Conservation (phyloP, 2,329 filamentous ascomycete species). For the Hypoxylon sp. region DNA sequence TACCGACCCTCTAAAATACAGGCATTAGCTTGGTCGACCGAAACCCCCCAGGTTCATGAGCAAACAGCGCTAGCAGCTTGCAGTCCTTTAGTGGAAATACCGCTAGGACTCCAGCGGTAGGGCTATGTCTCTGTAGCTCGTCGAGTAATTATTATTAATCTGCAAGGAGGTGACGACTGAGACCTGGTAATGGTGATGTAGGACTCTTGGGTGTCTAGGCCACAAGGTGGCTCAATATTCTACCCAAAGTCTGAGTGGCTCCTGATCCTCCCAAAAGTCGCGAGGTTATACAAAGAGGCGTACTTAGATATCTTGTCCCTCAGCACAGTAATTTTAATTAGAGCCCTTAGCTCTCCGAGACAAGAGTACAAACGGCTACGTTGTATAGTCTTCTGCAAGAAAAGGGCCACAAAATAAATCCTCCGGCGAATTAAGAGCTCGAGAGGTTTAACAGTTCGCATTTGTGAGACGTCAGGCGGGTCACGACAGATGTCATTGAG, state of each 20-base stretch:
- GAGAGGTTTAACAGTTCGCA: conserved; percentile 7
- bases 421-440: not conserved
- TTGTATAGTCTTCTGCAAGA: conserved; percentile 1
- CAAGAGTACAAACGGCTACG: not conserved
- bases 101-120: not conserved
- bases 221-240: not conserved
- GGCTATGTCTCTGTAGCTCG: not conserved
- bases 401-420: not conserved
- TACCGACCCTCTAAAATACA: conserved; percentile 4
- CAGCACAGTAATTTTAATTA: not conserved
- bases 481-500: conserved; percentile 39
- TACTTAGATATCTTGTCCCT: not conserved
- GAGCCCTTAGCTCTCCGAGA: not conserved
- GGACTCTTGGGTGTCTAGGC: not conserved
- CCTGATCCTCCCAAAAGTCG: not conserved
- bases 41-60: not conserved
- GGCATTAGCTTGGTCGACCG: not conserved
- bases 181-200: not conserved
- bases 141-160: not conserved
- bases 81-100: not conserved
- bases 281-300: not conserved
- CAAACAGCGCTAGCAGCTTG: conserved; percentile 5
- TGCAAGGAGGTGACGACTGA: not conserved
- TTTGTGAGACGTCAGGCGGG: conserved; percentile 26
- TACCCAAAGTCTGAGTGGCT: not conserved